These are phyloP conservation scores for Closterium sp. DNA, from an alignment of 139 green algal species.

Conservation along the genomic window DNA sequence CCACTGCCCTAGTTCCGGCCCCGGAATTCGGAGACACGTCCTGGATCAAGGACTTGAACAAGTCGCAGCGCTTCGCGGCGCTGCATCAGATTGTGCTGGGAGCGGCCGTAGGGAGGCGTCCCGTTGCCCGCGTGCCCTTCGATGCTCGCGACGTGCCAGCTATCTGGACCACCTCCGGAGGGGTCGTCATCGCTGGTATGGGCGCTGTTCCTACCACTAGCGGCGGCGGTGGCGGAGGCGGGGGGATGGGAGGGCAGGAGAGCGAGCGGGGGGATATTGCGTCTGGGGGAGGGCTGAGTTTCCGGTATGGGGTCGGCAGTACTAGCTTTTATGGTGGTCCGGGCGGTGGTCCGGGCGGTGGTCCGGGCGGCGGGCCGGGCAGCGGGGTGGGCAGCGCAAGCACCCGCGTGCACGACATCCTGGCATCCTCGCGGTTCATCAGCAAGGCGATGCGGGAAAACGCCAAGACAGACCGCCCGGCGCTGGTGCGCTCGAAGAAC, in stretches of 20 bases:
- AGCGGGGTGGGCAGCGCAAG: too few relatives aligned
- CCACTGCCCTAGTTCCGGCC: neutral
- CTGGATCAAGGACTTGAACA: neutral
- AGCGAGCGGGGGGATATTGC: neutral
- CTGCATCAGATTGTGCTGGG: neutral
- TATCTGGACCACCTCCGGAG: neutral
- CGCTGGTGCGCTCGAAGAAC: neutral
- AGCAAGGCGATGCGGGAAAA: neutral
- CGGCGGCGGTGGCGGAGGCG: neutral
- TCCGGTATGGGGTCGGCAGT: neutral
- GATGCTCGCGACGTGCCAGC: neutral
- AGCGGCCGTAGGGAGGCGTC: neutral
- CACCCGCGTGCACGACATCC: neutral
- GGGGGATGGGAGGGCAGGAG: neutral
- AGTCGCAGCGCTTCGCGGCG: neutral
- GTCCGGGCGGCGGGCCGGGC: too few relatives aligned
- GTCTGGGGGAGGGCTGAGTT: neutral
- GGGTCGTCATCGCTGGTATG: neutral
- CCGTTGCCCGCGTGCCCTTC: neutral
- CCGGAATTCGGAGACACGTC: neutral
- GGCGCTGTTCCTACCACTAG: neutral
- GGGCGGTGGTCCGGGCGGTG: too few relatives aligned
- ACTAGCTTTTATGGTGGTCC: neutral
- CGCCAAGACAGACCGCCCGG: neutral
- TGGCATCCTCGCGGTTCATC: neutral